Evolutionary conservation across 169 alveolate species (phyloP), one percentile per base, ranked within the genome.

Genomic region (Cryptosporidium bovis): DNA sequence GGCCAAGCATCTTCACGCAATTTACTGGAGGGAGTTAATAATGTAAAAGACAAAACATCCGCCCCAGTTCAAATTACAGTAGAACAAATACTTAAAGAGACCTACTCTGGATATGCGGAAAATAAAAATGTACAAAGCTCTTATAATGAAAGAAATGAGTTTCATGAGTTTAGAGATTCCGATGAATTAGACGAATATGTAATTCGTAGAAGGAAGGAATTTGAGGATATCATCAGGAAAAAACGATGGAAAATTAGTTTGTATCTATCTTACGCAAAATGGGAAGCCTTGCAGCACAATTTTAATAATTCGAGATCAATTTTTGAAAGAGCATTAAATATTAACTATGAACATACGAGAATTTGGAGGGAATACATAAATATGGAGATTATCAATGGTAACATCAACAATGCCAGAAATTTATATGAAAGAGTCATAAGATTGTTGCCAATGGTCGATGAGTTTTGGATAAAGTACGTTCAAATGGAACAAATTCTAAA

Each of bases 21-120:
- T 51, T 48, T 92, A 40, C 95, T 94, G n/a, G 92, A 93, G 48
- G 46, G 29, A 31, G 6, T 27, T 13, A 33, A 62, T 62, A 62
- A 62, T 44, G 98, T 97, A 40, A 95, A 96, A 91, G 97, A 98
- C 91, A 98, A 97, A 91, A 96, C 95, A 89, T 98, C 99, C 10
- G 99, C 99, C 65, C 98, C 97, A 55, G 95, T 97, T 53, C 99
- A 98, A 92, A 97, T 98, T 56, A 97, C 99, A 18, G 99, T 99
- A 24, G 99, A 98, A 91, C 98, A 98, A 93, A 95, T 98, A 55
- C 92, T 98, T 67, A 94, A 97, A 68, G 99, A 98, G 91, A 66
- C 69, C 2, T 77, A 60, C 24, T 56, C 71, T 7, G 71, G 69
- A 60, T 60, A 58, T 20, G 33, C 56, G 15, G 27, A 77, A 34